Conservation (phyloP, 495 filamentous ascomycete genomes). For the Paragyromitra xinjiangensis region DNA sequence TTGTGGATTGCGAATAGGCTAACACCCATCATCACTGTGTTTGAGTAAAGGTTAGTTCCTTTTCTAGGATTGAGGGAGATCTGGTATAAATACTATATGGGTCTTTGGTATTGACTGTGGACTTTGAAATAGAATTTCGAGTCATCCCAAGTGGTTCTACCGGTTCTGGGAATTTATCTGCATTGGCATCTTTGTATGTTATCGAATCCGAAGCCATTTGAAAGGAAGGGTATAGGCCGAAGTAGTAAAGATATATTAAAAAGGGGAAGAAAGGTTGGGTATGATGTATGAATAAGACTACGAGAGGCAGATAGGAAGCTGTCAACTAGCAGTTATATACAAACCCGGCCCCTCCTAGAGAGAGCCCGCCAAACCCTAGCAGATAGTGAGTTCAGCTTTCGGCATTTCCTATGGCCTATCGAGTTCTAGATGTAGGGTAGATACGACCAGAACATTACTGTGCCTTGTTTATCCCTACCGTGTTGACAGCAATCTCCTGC, state of each 20-base stretch:
- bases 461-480: neutral
- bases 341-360: too few species aligned
- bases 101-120: conserved; percentile 19
- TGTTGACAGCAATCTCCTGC: neutral
- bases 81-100: conserved; percentile 9
- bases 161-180: conserved; percentile 20
- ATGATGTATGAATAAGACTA: neutral
- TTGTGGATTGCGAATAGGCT: conserved; percentile 7
- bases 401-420: neutral
- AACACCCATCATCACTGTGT: conserved; percentile 2
- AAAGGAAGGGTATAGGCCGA: neutral
- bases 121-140: conserved; percentile 17
- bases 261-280: too few species aligned
- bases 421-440: neutral
- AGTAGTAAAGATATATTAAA: neutral
- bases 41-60: neutral
- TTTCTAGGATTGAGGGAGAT: neutral
- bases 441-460: neutral
- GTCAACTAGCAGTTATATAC: neutral
- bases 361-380: neutral
- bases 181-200: conserved; percentile 21
- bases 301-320: neutral
- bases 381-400: neutral
- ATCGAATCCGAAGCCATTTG: neutral
- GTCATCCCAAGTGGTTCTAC: conserved; percentile 16